Conservation (phyloP, 1,284 basidiomycete species). For the Sanguinoderma infundibulare region DNA sequence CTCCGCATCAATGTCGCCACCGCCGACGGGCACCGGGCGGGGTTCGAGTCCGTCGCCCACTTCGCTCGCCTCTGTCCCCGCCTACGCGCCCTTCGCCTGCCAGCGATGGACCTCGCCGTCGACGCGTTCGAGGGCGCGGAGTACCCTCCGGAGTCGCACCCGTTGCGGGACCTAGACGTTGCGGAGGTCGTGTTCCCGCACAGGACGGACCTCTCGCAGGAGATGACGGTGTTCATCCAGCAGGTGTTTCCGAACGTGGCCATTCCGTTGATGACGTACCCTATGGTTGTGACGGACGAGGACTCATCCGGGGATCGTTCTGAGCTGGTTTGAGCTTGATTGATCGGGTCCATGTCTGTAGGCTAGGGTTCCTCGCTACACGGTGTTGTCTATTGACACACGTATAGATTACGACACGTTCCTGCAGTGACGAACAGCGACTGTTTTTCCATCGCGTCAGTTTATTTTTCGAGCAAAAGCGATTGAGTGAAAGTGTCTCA, state of each 20-base stretch:
- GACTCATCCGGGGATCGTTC: too few relatives aligned
- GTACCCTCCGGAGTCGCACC: background rate
- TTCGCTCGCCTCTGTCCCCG: conserved; percentile 1
- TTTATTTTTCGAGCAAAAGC: too few relatives aligned
- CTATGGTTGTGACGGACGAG: conserved; percentile 2
- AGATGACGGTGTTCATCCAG: background rate
- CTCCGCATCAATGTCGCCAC: background rate
- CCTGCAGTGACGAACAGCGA: too few relatives aligned
- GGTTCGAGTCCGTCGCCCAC: conserved; percentile 5
- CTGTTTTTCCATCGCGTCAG: too few relatives aligned
- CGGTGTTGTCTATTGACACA: too few relatives aligned
- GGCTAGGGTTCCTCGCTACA: too few relatives aligned
- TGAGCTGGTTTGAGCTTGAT: too few relatives aligned
- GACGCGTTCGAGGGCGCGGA: background rate
- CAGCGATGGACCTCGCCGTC: conserved; percentile 1
- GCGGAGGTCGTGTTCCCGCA: conserved; percentile 6
- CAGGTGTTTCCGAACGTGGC: conserved; percentile 2
- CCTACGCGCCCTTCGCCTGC: background rate
- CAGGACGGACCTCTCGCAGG: background rate
- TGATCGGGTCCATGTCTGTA: too few relatives aligned
- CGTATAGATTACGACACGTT: too few relatives aligned
- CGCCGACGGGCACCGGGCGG: background rate
- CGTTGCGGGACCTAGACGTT: background rate
- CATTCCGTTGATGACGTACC: background rate
- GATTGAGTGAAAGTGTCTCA: too few relatives aligned